Percentiles rank a stretch among this genome's conserved stretches.
phyloP scores from a whole-genome alignment of 768 basidiomycete genomes.

The Hemileccinum rubropunctum region DNA sequence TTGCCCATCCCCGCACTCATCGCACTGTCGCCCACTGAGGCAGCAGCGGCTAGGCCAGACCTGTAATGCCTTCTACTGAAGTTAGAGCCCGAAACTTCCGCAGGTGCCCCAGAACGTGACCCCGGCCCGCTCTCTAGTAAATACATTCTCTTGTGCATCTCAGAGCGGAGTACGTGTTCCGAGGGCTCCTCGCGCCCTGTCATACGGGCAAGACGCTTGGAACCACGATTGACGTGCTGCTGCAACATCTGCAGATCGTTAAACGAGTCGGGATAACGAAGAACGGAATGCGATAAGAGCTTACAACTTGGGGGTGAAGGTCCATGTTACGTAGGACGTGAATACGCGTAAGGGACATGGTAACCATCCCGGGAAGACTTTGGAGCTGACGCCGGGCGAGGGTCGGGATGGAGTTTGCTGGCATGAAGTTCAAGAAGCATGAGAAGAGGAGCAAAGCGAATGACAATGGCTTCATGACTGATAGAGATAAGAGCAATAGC shows the following conservation, averaged over 20 bases:
- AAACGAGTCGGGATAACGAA: neutral
- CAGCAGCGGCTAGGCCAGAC: slow-evolving; percentile 5
- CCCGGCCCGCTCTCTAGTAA: slow-evolving; percentile 31
- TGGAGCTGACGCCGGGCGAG: slow-evolving; percentile 10
- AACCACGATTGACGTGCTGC: slow-evolving; percentile 66
- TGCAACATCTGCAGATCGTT: slow-evolving; percentile 50
- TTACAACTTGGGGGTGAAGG: slow-evolving; percentile 43
- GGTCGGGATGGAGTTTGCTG: slow-evolving; percentile 27
- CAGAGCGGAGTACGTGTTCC: slow-evolving; percentile 42
- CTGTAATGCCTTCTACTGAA: slow-evolving; percentile 11
- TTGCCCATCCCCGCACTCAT: neutral
- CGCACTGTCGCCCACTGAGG: neutral
- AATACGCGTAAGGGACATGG: slow-evolving; percentile 41
- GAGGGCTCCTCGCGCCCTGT: slow-evolving; percentile 54
- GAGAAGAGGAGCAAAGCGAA: slow-evolving; percentile 52
- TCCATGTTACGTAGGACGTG: slow-evolving; percentile 26
- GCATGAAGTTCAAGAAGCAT: slow-evolving; percentile 45
- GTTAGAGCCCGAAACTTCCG: slow-evolving; percentile 2
- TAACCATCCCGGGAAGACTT: slow-evolving; percentile 33
- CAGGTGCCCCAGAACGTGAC: slow-evolving; percentile 4
- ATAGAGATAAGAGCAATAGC: neutral
- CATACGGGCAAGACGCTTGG: slow-evolving; percentile 67
- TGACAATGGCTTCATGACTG: slow-evolving; percentile 51
- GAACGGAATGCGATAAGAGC: slow-evolving; percentile 12
- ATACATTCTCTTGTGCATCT: slow-evolving; percentile 42